Base-by-base conservation (phyloP, 2,329 filamentous ascomycete species). In the Didymella glomerata region DNA sequence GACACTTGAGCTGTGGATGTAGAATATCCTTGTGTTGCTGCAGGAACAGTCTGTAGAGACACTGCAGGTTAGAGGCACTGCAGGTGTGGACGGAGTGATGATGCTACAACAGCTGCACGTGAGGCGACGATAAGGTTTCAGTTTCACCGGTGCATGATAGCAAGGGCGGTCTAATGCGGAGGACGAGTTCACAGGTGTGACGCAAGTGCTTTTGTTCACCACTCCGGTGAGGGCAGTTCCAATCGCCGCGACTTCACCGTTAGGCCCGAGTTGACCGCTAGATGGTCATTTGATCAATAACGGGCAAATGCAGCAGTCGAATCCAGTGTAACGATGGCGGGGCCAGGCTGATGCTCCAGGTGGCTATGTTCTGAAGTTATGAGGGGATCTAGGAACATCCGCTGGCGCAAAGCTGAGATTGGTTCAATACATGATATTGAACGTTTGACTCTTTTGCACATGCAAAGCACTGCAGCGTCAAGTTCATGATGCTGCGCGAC, bases 101-200 rank as follows among this genome's bases (percentile, higher is more conserved):
- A 51, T 59, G 51, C 18, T 27, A 30, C 48, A 36, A 24, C 48
- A 42, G 48, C 32, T 54, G 56, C 56, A 59, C 50, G 46, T 59
- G 50, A 59, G 46, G 46, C 50, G 25, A 16, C 40, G 56, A 59
- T 54, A 59, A 59, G 46, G 50, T 59, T 44, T 22, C 41, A 20
- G 24, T 24, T 50, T 54, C 56, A 57, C 54, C 50, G 46, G 40
- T 54, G 27, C 50, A 27, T 46, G 46, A 54, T 54, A 47, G 22
- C 56, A 49, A 59, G 56, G 50, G 46, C 46, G 50, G 56, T 28
- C 50, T 34, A 47, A 46, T 40, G 44, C 30, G 16, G 25, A 54
- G 38, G 40, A 54, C 40, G 45, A 59, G 40, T 46, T 27, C 40
- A 53, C 36, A 54, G 30, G 38, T 42, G 46, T 59, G 56, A 59